Percentiles rank a stretch among this genome's conserved stretches.
Conservation (phyloP, 2,329 filamentous ascomycete species). For the Sarocladium oryzae region DNA sequence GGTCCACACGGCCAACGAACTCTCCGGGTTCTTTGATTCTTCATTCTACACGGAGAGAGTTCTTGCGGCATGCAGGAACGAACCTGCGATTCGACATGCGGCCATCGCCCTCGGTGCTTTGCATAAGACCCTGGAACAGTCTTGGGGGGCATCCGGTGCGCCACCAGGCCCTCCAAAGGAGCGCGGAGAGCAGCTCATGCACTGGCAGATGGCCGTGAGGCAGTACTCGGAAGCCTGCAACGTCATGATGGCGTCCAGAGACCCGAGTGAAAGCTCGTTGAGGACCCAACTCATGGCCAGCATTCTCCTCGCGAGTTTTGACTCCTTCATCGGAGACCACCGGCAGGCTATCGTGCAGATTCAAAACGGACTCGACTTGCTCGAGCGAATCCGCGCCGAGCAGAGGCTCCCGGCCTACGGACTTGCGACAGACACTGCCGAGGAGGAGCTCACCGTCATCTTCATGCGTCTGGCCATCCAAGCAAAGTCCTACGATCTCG, state of each 20-base stretch:
- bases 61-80: conserved; percentile 55
- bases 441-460: conserved; percentile 55
- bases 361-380: conserved; percentile 47
- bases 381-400: conserved; percentile 30
- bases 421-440: conserved; percentile 39
- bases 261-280: conserved; percentile 28
- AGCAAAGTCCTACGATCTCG: conserved; percentile 63
- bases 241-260: conserved; percentile 35
- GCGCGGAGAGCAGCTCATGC: conserved; percentile 26
- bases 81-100: conserved; percentile 56
- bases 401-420: conserved; percentile 39
- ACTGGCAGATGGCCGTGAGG: conserved; percentile 54
- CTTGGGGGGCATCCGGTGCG: conserved; percentile 34
- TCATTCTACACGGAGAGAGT: conserved; percentile 60
- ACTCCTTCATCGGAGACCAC: conserved; percentile 60
- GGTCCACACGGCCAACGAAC: conserved; percentile 52
- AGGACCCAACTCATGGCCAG: conserved; percentile 56
- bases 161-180: conserved; percentile 17
- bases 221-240: conserved; percentile 53
- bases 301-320: conserved; percentile 61
- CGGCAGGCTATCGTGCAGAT: conserved; percentile 56
- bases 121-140: conserved; percentile 59
- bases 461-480: conserved; percentile 59
- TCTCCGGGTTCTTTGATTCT: conserved; percentile 62
- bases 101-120: conserved; percentile 60